These are phyloP conservation scores for Nicotiana attenuata DNA, from an alignment of 257 asterid genomes.

Conservation along the genomic window DNA sequence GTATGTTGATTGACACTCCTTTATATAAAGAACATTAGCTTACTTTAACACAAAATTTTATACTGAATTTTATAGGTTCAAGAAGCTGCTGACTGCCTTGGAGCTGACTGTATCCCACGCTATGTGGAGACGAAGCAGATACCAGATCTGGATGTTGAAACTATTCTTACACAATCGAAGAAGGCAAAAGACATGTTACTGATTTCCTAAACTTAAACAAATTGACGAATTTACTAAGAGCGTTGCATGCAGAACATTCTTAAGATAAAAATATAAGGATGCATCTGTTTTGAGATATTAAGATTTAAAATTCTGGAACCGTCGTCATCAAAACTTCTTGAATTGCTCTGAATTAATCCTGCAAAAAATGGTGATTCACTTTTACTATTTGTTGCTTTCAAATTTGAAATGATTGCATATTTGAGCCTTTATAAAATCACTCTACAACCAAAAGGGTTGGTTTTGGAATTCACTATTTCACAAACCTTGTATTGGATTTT, in stretches of 20 bases:
- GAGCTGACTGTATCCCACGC: conserved; percentile 77
- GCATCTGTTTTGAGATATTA: background rate
- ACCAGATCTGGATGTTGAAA: conserved; percentile 48
- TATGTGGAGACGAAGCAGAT: conserved; percentile 58
- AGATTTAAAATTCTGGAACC: background rate
- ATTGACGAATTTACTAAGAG: background rate
- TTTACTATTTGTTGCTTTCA: background rate
- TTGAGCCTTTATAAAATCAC: background rate
- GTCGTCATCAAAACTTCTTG: background rate
- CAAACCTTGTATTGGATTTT: too few species aligned
- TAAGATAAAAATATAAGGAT: background rate
- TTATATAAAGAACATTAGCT: background rate
- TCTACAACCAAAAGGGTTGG: background rate
- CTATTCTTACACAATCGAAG: conserved; percentile 47
- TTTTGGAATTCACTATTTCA: background rate
- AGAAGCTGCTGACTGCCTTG: conserved; percentile 93
- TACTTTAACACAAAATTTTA: background rate
- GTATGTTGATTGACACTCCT: background rate
- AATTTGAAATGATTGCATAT: background rate
- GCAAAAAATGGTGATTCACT: background rate
- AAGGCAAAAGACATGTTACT: conserved; percentile 35
- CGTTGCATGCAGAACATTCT: background rate
- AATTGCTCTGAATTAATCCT: background rate
- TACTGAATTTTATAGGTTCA: conserved; percentile 49
- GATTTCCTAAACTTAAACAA: conserved; percentile 5